These are phyloP conservation scores for Xylariaceae sp. DNA, from an alignment of 2,329 filamentous ascomycete species.

Conservation along the genomic window DNA sequence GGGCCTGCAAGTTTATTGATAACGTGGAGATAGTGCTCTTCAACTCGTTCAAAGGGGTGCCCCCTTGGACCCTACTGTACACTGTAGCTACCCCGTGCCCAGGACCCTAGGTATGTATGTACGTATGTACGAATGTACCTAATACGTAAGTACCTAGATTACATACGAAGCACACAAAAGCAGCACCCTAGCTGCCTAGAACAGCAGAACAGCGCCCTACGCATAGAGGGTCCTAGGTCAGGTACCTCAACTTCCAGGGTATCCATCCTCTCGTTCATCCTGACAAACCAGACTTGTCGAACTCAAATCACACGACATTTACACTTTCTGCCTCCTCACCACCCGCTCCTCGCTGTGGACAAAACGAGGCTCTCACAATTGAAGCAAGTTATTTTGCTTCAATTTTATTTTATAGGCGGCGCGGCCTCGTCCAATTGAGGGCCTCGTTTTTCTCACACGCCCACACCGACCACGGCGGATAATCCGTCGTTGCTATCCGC, in stretches of 20 bases:
- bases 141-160: too few species aligned
- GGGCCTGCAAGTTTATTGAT: too few species aligned
- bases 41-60: too few species aligned
- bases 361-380: background rate
- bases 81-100: too few species aligned
- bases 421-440: background rate
- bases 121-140: too few species aligned
- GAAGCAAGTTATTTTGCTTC: background rate
- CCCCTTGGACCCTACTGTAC: too few species aligned
- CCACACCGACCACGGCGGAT: background rate
- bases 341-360: background rate
- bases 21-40: too few species aligned
- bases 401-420: background rate
- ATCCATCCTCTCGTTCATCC: background rate
- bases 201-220: too few species aligned
- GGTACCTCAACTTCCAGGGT: background rate
- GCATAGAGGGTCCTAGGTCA: background rate
- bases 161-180: too few species aligned
- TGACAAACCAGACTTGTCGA: background rate
- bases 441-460: background rate
- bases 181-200: too few species aligned
- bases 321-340: background rate
- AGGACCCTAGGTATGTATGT: too few species aligned
- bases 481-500: background rate
- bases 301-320: background rate